Evolutionary conservation across 2,329 filamentous ascomycete species (phyloP), one percentile per base, ranked within the genome.

Genomic region (Piedraia hortae): DNA sequence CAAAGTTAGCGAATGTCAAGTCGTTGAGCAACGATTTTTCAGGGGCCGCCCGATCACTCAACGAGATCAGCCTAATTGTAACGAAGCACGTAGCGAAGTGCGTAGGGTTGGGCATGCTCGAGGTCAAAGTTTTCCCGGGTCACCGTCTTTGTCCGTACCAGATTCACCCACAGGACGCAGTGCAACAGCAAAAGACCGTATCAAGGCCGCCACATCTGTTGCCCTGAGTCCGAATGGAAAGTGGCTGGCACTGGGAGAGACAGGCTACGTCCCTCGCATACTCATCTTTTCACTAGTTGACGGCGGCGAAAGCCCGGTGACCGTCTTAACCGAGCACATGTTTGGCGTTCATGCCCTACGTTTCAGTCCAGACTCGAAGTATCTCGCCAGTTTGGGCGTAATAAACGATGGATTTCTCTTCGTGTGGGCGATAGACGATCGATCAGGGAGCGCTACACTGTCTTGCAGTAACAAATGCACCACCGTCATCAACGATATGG

Each of bases 321-420:
- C 78, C 2, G 75, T 73, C 16, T 62, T 97, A 25, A 73, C 64
- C 24, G 85, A 97, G 39, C 85, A 97, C 45, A 69, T 65, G 1
- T 88, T 75, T 43, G 85, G 85, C 4, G 77, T 97, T 14, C 70
- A 67, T 26, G 72, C 73, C 16, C 63, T 97, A 15, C 71, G 78
- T 2, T 97, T 89, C 58, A 91, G 80, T 28, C 58, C 69, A 1
- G 75, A 91, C 42, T 75, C 73, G 7, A 69, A 61, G 31, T 89
- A 71, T 43, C 57, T 97, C 15, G 85, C 85, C 2, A 89, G 78
- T 10, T 55, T 97, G 7, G 85, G 85, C 13, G 63, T 71, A 10
- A 61, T 72, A 24, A 91, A 91, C 41, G 85, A 97, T 45, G 82
- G 82, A 1, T 93, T 88, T 39, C 54, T 97, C 10, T 89, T 82